Evolutionary conservation across 768 basidiomycete species (phyloP).

Genomic region (Lentinula sp.): DNA sequence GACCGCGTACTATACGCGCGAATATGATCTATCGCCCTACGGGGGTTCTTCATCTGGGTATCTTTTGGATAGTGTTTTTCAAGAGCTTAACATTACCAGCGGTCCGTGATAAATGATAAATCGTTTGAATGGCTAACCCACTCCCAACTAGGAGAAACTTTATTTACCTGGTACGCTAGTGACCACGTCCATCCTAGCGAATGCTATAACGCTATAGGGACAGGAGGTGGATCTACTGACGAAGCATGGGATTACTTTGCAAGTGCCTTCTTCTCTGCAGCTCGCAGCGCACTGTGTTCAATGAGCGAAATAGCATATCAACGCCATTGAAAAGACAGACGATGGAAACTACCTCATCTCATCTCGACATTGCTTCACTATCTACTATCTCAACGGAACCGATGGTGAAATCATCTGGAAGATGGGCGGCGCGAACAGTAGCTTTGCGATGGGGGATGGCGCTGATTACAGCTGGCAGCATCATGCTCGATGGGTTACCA

Average conservation of each 20-base stretch:
- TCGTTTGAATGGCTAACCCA: not conserved
- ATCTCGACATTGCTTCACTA: constrained; percentile 10
- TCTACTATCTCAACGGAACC: constrained; percentile 12
- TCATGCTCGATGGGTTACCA: constrained; percentile 13
- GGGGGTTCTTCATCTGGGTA: not conserved
- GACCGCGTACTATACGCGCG: not conserved
- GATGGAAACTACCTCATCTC: constrained; percentile 14
- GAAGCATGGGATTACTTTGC: constrained; percentile 2
- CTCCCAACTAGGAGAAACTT: not conserved
- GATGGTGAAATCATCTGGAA: constrained; percentile 15
- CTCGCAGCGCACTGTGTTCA: not conserved
- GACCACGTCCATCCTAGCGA: not conserved
- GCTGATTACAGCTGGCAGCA: constrained; percentile 14
- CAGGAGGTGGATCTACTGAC: not conserved
- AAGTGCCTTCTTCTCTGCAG: not conserved
- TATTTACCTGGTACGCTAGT: constrained; percentile 1
- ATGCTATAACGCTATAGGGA: not conserved
- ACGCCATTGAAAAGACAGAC: constrained; percentile 8
- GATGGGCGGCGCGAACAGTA: constrained; percentile 11
- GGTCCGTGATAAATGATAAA: not conserved
- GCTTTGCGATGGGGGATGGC: constrained; percentile 11
- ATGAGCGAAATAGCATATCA: not conserved
- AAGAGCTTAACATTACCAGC: not conserved
- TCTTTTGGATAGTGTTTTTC: not conserved
- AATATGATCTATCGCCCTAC: not conserved